Percentiles rank a stretch among this genome's conserved stretches.
These are phyloP conservation scores for Hypholoma sublateritium DNA, from an alignment of 768 basidiomycete genomes.

Conservation along the genomic window DNA sequence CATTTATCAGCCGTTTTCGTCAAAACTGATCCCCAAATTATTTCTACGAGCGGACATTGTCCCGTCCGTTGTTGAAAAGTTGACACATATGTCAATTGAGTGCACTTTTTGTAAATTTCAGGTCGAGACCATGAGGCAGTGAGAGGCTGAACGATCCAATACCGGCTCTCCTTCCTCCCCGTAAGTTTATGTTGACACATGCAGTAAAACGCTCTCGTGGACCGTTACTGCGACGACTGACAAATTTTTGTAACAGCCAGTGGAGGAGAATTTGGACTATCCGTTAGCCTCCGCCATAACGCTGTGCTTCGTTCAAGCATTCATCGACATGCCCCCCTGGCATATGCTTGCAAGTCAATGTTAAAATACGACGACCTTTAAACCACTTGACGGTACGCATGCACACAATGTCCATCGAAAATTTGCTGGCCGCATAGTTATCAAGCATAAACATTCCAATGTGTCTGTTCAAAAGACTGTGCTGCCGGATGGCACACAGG, in stretches of 20 bases:
- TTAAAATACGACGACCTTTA: slow-evolving; percentile 1
- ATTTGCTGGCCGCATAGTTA: background rate
- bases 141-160: background rate
- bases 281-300: background rate
- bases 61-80: no score
- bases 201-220: background rate
- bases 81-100: background rate
- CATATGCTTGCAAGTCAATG: slow-evolving; percentile 12
- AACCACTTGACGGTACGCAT: slow-evolving; percentile 15
- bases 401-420: slow-evolving; percentile 2
- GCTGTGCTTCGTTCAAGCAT: background rate
- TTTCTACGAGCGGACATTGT: no score
- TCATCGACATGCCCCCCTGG: slow-evolving; percentile 8
- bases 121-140: background rate
- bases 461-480: background rate
- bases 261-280: background rate
- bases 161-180: background rate
- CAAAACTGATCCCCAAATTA: background rate
- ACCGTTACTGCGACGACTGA: background rate
- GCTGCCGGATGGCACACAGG: slow-evolving; percentile 4
- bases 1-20: slow-evolving; percentile 9
- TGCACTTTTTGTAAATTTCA: background rate
- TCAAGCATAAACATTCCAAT: slow-evolving; percentile 10
- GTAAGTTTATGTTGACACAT: background rate
- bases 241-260: background rate